Evolutionary conservation across 2,329 filamentous ascomycete genomes (phyloP).

Genomic region (Botrytis hyacinthi): DNA sequence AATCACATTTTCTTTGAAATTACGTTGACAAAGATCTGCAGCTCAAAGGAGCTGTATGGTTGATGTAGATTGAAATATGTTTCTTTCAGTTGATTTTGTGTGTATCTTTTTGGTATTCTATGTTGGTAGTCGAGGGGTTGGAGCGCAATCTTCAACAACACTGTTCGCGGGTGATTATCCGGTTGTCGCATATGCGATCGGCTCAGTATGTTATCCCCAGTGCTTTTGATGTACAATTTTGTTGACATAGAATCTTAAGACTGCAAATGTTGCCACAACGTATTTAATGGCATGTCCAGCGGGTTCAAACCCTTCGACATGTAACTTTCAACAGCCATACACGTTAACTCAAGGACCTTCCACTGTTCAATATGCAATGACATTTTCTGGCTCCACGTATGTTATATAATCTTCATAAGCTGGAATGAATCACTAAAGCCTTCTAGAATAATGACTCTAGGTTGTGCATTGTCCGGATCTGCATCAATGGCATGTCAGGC

Average conservation of each 20-base stretch:
- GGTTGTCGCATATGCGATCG: constrained; percentile 25
- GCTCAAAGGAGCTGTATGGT: constrained; percentile 1
- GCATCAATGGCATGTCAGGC: constrained; percentile 15
- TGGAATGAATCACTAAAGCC: background rate
- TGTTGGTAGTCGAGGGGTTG: background rate
- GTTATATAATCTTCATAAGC: background rate
- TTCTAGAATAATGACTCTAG: background rate
- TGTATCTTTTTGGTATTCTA: background rate
- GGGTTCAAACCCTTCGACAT: constrained; percentile 16
- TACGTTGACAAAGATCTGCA: background rate
- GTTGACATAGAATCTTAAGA: background rate
- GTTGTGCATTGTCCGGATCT: constrained; percentile 8
- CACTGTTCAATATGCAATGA: constrained; percentile 25
- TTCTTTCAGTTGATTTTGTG: background rate
- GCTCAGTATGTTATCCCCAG: constrained; percentile 20
- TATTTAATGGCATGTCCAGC: constrained; percentile 27
- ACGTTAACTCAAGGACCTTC: constrained; percentile 27
- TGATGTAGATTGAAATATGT: constrained; percentile 11
- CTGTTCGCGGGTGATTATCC: constrained; percentile 24
- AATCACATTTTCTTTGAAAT: background rate
- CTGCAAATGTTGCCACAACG: constrained; percentile 23
- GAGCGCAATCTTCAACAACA: constrained; percentile 6
- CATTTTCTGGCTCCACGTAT: constrained; percentile 19
- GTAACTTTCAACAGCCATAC: constrained; percentile 28
- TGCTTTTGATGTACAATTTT: background rate